A percentile compares a stretch with the other conserved stretches of the same genome.
Conservation (phyloP, 2,329 filamentous ascomycete genomes). For the Fusarium albidum region DNA sequence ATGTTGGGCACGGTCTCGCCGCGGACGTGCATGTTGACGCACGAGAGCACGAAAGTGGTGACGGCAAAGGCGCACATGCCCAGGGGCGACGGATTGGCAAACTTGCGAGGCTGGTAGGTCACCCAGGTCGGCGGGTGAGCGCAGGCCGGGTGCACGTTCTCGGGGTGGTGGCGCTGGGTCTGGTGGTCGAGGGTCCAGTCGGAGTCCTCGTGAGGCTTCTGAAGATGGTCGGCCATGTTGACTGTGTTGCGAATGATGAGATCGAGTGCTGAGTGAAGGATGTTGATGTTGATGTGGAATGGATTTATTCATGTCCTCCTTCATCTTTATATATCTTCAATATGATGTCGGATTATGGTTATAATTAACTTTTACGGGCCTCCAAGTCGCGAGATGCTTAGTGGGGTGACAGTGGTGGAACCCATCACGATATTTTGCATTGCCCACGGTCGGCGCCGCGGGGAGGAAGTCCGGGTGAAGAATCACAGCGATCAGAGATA, state of each 20-base stretch:
- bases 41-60: conserved; percentile 80
- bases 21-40: conserved; percentile 74
- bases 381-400: too few relatives aligned
- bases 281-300: too few relatives aligned
- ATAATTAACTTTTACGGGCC: too few relatives aligned
- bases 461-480: too few relatives aligned
- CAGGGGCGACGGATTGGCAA: conserved; percentile 80
- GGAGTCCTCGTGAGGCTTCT: not conserved
- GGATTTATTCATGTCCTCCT: too few relatives aligned
- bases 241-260: not conserved
- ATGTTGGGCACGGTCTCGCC: conserved; percentile 69
- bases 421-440: too few relatives aligned
- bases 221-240: conserved; percentile 7
- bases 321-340: too few relatives aligned
- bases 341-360: too few relatives aligned
- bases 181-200: not conserved
- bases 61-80: conserved; percentile 81
- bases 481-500: too few relatives aligned
- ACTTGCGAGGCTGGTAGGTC: conserved; percentile 70
- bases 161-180: not conserved
- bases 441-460: too few relatives aligned
- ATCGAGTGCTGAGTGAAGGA: too few relatives aligned
- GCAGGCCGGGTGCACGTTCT: not conserved
- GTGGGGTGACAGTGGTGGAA: too few relatives aligned
- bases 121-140: conserved; percentile 57